Conservation (phyloP, 1,284 basidiomycete species). For the Paramarasmius palmivorus region DNA sequence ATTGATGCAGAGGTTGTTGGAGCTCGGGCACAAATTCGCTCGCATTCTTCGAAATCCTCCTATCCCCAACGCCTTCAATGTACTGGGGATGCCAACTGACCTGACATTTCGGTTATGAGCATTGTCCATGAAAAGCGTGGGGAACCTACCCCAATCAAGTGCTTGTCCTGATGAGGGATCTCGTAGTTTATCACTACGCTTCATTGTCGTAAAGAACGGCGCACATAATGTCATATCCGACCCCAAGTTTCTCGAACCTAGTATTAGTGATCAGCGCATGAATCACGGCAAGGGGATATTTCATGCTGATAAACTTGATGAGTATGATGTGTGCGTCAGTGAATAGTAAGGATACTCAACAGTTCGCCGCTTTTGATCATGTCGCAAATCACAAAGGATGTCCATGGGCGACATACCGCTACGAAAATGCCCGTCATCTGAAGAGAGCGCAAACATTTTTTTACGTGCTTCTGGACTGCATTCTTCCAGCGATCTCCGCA, state of each 20-base stretch:
- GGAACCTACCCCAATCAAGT: conserved; percentile 15
- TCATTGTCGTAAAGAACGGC: not conserved
- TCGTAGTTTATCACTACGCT: conserved; percentile 11
- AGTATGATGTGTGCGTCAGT: not conserved
- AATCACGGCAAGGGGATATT: conserved; percentile 8
- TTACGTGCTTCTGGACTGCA: conserved; percentile 25
- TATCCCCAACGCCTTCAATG: conserved; percentile 29
- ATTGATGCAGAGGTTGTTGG: conserved; percentile 28
- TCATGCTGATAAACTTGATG: not conserved
- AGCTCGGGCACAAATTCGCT: conserved; percentile 31
- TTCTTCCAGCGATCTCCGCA: conserved; percentile 35
- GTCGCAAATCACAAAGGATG: conserved; percentile 30
- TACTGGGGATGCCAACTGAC: conserved; percentile 28
- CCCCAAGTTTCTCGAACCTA: not conserved
- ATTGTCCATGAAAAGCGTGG: conserved; percentile 32
- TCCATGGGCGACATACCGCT: conserved; percentile 31
- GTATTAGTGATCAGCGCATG: not conserved
- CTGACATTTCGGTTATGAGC: conserved; percentile 35
- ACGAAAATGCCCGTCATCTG: conserved; percentile 30
- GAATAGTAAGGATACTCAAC: conserved; percentile 21
- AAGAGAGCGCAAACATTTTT: conserved; percentile 1
- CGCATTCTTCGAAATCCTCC: conserved; percentile 34
- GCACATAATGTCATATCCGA: conserved; percentile 10
- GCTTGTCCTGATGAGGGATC: conserved; percentile 24
- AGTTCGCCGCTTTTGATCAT: conserved; percentile 38